These are phyloP conservation scores for Singerocomus inundabilis DNA, from an alignment of 1,284 basidiomycete species.

Conservation along the genomic window DNA sequence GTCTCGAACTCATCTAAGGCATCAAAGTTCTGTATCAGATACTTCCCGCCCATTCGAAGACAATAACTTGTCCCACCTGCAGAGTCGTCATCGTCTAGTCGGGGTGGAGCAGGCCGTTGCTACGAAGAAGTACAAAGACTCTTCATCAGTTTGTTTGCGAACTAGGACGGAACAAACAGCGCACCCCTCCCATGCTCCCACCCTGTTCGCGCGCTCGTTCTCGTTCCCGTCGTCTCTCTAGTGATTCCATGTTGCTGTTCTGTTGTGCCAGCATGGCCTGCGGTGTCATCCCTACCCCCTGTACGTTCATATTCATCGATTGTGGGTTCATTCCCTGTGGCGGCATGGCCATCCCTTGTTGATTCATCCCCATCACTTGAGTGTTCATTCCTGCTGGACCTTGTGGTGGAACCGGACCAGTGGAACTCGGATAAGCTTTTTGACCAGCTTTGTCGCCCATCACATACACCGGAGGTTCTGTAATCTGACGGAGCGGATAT, in stretches of 20 bases:
- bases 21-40: background rate
- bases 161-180: constrained; percentile 1
- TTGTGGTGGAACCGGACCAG: constrained; percentile 33
- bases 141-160: constrained; percentile 1
- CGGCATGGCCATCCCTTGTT: constrained; percentile 27
- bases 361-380: constrained; percentile 29
- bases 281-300: constrained; percentile 36
- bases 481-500: constrained; percentile 65
- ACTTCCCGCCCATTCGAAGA: background rate
- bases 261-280: constrained; percentile 71
- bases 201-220: constrained; percentile 41
- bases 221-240: constrained; percentile 58
- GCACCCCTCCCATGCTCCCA: constrained; percentile 20
- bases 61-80: constrained; percentile 45
- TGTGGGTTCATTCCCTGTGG: constrained; percentile 33
- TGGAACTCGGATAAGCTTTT: constrained; percentile 49
- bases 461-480: constrained; percentile 65
- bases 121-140: background rate
- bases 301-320: constrained; percentile 24
- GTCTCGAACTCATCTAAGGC: constrained; percentile 64
- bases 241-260: constrained; percentile 63
- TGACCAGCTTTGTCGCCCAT: constrained; percentile 67
- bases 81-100: constrained; percentile 65
- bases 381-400: constrained; percentile 29
- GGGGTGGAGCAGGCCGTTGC: constrained; percentile 40